These are phyloP conservation scores for Hemileccinum rubropunctum DNA, from an alignment of 768 basidiomycete genomes.

Conservation along the genomic window DNA sequence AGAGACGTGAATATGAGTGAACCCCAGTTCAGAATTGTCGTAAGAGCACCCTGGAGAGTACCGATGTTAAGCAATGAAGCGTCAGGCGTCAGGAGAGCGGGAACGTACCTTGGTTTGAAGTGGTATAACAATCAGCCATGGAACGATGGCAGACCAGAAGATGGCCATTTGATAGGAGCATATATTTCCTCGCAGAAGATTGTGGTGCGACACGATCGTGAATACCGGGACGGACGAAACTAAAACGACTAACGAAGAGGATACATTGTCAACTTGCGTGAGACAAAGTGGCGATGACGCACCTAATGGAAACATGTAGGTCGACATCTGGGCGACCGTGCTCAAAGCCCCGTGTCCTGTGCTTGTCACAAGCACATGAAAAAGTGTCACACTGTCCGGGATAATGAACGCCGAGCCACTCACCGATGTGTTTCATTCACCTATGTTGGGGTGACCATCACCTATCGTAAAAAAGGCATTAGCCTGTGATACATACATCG, in stretches of 20 bases:
- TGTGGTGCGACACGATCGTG: conserved; percentile 23
- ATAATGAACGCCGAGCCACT: conserved; percentile 16
- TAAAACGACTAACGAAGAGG: conserved; percentile 18
- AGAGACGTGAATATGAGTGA: conserved; percentile 25
- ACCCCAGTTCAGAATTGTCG: conserved; percentile 22
- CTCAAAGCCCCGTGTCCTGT: conserved; percentile 3
- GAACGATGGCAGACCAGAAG: conserved; percentile 24
- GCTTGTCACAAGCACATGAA: conserved; percentile 13
- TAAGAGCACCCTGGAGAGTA: conserved; percentile 11
- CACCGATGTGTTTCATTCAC: conserved; percentile 25
- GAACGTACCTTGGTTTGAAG: conserved; percentile 23
- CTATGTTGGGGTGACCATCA: conserved; percentile 24
- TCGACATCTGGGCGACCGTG: conserved; percentile 11
- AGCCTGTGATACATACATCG: not conserved
- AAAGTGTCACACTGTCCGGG: conserved; percentile 8
- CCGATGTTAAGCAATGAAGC: not conserved
- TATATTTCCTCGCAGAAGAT: conserved; percentile 24
- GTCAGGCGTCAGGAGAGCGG: not conserved
- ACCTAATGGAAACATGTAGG: conserved; percentile 23
- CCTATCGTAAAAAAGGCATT: conserved; percentile 3
- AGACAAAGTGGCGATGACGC: not conserved
- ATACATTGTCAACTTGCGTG: not conserved
- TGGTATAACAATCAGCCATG: conserved; percentile 23
- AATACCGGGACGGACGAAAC: conserved; percentile 25
- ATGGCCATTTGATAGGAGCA: conserved; percentile 21